A percentile compares a stretch with the other conserved stretches of the same genome.
Conservation (phyloP, 306 rosid species). For the Vachellia pachyceras region DNA sequence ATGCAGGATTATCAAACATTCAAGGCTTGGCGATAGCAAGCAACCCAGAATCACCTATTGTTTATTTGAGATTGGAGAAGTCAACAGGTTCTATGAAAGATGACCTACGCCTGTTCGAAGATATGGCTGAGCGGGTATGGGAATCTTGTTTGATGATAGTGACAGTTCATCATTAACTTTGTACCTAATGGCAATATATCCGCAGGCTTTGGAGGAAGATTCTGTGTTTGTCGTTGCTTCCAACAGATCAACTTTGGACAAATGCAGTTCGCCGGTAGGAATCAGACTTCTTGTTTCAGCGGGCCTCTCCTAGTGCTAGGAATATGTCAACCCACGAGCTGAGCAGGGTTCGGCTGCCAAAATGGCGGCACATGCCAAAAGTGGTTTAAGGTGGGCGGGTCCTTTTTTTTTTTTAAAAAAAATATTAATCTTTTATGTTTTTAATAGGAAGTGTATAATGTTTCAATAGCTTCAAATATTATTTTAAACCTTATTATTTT, state of each 20-base stretch:
- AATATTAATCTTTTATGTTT: too few relatives aligned
- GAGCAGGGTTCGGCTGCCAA: too few relatives aligned
- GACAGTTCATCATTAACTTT: slow-evolving; percentile 30
- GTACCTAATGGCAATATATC: slow-evolving; percentile 25
- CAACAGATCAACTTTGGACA: slow-evolving; percentile 81
- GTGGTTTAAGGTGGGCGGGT: too few relatives aligned
- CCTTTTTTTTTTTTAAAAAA: too few relatives aligned
- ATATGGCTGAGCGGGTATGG: slow-evolving; percentile 69
- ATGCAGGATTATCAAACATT: slow-evolving; percentile 73
- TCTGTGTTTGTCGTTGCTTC: slow-evolving; percentile 69
- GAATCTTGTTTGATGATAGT: slow-evolving; percentile 15
- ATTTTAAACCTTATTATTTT: too few relatives aligned
- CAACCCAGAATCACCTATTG: slow-evolving; percentile 84
- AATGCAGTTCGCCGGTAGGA: slow-evolving; percentile 81
- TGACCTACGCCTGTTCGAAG: slow-evolving; percentile 70
- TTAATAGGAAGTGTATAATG: too few relatives aligned
- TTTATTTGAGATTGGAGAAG: slow-evolving; percentile 74
- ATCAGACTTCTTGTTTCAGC: slow-evolving; percentile 84
- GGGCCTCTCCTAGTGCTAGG: too few relatives aligned
- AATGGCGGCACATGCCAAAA: too few relatives aligned
- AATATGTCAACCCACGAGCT: too few relatives aligned
- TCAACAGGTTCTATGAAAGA: slow-evolving; percentile 68
- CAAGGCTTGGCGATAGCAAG: slow-evolving; percentile 70
- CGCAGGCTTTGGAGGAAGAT: slow-evolving; percentile 80
- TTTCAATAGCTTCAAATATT: too few relatives aligned